A percentile compares a stretch with the other conserved stretches of the same genome.
These are phyloP conservation scores for Pleurotus tuber-regium DNA, from an alignment of 768 basidiomycete species.

Conservation along the genomic window DNA sequence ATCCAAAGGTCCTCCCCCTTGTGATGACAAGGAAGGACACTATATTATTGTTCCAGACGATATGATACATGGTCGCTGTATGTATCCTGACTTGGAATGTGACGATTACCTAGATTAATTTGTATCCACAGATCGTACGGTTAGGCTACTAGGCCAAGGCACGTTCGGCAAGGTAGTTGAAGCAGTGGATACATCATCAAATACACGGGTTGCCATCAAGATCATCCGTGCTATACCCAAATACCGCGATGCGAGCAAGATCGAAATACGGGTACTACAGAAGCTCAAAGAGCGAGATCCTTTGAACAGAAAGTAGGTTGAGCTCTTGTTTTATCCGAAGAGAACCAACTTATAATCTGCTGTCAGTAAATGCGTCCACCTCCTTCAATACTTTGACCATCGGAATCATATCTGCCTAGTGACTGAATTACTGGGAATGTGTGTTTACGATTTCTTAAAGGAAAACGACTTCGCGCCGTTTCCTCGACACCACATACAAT, in stretches of 20 bases:
- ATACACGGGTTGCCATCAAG: slow-evolving; percentile 90
- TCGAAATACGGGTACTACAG: slow-evolving; percentile 93
- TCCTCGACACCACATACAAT: slow-evolving; percentile 94
- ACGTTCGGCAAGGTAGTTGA: slow-evolving; percentile 99
- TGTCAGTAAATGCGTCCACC: slow-evolving; percentile 93
- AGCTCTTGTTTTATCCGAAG: not conserved
- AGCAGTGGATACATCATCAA: slow-evolving; percentile 75
- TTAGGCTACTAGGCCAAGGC: slow-evolving; percentile 90
- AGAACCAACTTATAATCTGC: slow-evolving; percentile 19
- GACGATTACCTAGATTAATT: slow-evolving; percentile 12
- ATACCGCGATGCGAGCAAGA: slow-evolving; percentile 98
- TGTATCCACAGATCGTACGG: slow-evolving; percentile 73
- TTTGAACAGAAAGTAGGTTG: slow-evolving; percentile 78
- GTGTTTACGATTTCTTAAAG: slow-evolving; percentile 98
- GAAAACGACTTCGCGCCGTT: slow-evolving; percentile 97
- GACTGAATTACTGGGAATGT: slow-evolving; percentile 93
- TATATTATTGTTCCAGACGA: slow-evolving; percentile 94
- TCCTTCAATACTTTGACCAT: slow-evolving; percentile 93
- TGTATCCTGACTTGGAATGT: slow-evolving; percentile 25
- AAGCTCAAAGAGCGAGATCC: slow-evolving; percentile 90
- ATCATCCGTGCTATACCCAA: slow-evolving; percentile 98
- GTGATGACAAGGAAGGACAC: slow-evolving; percentile 98
- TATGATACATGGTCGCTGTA: slow-evolving; percentile 83
- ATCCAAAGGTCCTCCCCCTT: slow-evolving; percentile 66
- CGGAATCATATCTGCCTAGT: slow-evolving; percentile 97